Percentiles rank a stretch among this genome's conserved stretches.
Evolutionary conservation across 2,329 filamentous ascomycete species (phyloP).

Genomic region (Ploettnerulaceae sp.): DNA sequence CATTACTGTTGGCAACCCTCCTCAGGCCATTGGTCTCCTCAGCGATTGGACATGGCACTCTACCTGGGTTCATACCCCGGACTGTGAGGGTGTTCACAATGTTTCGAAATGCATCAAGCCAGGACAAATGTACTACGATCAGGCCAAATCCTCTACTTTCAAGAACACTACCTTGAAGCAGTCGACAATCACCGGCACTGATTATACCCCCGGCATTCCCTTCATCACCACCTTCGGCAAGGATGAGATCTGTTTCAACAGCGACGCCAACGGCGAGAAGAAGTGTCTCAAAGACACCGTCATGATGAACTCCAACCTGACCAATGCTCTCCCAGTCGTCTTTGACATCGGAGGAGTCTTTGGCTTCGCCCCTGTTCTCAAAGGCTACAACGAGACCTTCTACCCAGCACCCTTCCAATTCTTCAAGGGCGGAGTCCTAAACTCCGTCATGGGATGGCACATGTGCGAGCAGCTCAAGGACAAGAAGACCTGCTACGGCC

Average conservation of each 20-base stretch:
- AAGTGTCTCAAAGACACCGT: slow-evolving; percentile 4
- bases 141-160: slow-evolving; percentile 5
- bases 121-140: slow-evolving; percentile 10
- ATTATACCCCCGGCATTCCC: slow-evolving; percentile 10
- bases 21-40: slow-evolving; percentile 9
- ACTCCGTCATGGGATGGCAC: slow-evolving; percentile 11
- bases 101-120: slow-evolving; percentile 7
- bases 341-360: slow-evolving; percentile 15
- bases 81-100: slow-evolving; percentile 10
- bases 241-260: slow-evolving; percentile 10
- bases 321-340: slow-evolving; percentile 2
- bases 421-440: slow-evolving; percentile 6
- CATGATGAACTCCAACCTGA: slow-evolving; percentile 10
- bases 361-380: slow-evolving; percentile 8
- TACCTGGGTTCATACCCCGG: slow-evolving; percentile 10
- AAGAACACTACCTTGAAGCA: slow-evolving; percentile 2
- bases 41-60: slow-evolving; percentile 14
- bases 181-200: slow-evolving; percentile 6
- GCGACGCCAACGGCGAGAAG: slow-evolving; percentile 1
- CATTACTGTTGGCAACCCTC: slow-evolving; percentile 10
- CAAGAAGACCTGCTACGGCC: slow-evolving; percentile 4
- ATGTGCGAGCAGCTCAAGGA: slow-evolving; percentile 10
- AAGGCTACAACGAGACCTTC: slow-evolving; percentile 6
- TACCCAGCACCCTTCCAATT: slow-evolving; percentile 8
- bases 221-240: slow-evolving; percentile 5